These are phyloP conservation scores for Dalbergia cultrata DNA, from an alignment of 306 rosid species.

Conservation along the genomic window DNA sequence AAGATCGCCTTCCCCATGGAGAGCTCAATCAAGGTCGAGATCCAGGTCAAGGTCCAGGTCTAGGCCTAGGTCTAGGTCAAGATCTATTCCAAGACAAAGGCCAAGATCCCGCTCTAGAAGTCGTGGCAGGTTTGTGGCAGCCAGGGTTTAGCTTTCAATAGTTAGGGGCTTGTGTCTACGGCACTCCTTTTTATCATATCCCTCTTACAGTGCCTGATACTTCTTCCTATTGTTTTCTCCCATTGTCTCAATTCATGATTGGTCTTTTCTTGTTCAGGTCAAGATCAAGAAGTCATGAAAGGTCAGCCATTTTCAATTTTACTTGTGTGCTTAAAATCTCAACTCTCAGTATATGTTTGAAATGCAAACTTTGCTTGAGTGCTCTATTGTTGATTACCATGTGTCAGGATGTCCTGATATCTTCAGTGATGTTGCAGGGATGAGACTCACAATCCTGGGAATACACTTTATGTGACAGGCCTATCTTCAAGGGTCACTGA, in stretches of 20 bases:
- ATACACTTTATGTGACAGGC: constrained; percentile 95
- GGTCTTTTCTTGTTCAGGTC: constrained; percentile 61
- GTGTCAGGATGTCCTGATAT: constrained; percentile 38
- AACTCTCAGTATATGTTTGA: not conserved
- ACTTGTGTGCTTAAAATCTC: not conserved
- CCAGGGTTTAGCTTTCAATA: constrained; percentile 13
- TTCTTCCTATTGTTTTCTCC: constrained; percentile 23
- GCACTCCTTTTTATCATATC: not conserved
- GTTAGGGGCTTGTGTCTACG: not conserved
- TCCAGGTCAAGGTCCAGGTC: constrained; percentile 67
- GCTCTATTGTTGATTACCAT: constrained; percentile 9
- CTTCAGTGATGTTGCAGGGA: constrained; percentile 50
- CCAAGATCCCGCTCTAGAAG: constrained; percentile 74
- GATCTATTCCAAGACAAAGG: constrained; percentile 76
- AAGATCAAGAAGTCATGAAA: constrained; percentile 86
- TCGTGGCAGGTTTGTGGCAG: constrained; percentile 84
- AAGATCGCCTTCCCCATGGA: constrained; percentile 83
- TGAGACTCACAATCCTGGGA: constrained; percentile 69
- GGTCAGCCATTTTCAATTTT: constrained; percentile 54
- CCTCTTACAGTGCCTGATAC: constrained; percentile 11
- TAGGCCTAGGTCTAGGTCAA: constrained; percentile 63
- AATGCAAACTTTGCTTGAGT: not conserved
- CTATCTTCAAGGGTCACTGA: constrained; percentile 91
- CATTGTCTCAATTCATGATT: not conserved
- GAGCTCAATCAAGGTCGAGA: constrained; percentile 77